Base-by-base conservation (phyloP, 495 filamentous ascomycete species). In the Diplogelasinospora grovesii region DNA sequence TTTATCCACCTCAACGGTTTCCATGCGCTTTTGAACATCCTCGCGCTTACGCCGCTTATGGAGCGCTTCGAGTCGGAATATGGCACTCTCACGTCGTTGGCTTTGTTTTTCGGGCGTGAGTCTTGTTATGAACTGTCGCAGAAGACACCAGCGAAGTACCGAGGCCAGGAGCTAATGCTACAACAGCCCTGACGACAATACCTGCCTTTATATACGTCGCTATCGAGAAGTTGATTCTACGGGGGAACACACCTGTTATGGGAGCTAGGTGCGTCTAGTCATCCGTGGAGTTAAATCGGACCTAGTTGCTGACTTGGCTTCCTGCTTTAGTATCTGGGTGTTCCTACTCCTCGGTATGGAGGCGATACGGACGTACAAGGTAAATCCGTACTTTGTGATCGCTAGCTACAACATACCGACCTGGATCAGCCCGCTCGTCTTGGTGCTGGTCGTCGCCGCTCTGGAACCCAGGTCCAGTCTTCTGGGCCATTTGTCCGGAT, bases 51-150 rank as follows among this genome's bases (percentile, higher is more conserved):
- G 8, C 92, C 92, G 11, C 66, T 98, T 32, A 56, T 97, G 48
- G 89, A 95, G 61, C 74, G 89, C 32, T 98, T 97, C 58, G 92
- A 98, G 64, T 70, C 78, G n/a, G 90, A 95, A 55, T 74, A 92
- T 65, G 92, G 92, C 19, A 95, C 89, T n/a, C 66, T 96, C 50
- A 82, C 83, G 19, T 78, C 87, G 14, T 52, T 90, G 33, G 75
- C 84, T 24, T 69, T 97, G 50, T 93, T 97, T 59, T 71, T 88
- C 48, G 93, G 92, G 35, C 86, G 88, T 94, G 71, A 69, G 89
- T 79, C 33, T 19, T 20, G 20, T n/a, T n/a, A n/a, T n/a, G n/a
- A n/a, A n/a, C n/a, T n/a, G n/a, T n/a, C n/a, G n/a, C n/a, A n/a
- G n/a, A n/a, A n/a, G n/a, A n/a, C n/a, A n/a, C n/a, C n/a, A n/a